phyloP scores from a whole-genome alignment of 1,284 basidiomycete genomes.

The Termitomyces sp. region DNA sequence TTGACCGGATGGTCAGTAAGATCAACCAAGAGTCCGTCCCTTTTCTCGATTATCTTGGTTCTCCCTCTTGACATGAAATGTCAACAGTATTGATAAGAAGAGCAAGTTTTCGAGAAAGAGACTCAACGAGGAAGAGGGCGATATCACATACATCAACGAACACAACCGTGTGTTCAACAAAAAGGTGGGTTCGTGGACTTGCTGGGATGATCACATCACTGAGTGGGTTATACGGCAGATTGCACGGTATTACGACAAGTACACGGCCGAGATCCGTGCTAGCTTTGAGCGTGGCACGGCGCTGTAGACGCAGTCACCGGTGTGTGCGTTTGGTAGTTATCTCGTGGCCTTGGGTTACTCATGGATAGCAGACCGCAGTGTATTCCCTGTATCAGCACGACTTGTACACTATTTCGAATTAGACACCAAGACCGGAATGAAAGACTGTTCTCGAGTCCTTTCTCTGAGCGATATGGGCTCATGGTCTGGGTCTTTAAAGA shows the following conservation, averaged over 20 bases:
- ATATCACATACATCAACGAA: slow-evolving; percentile 99
- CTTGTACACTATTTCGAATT: neutral
- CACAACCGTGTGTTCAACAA: slow-evolving; percentile 99
- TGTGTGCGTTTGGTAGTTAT: neutral
- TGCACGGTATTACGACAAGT: slow-evolving; percentile 95
- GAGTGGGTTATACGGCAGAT: slow-evolving; percentile 48
- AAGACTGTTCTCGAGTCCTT: neutral
- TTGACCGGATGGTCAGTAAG: slow-evolving; percentile 88
- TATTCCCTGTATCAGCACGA: neutral
- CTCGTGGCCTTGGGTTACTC: neutral
- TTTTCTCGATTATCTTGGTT: slow-evolving; percentile 2
- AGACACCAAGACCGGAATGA: neutral
- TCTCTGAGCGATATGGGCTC: neutral
- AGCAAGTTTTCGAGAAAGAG: slow-evolving; percentile 85
- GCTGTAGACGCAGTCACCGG: slow-evolving; percentile 40
- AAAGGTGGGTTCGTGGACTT: slow-evolving; percentile 55
- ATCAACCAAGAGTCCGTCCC: slow-evolving; percentile 86
- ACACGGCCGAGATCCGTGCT: slow-evolving; percentile 90
- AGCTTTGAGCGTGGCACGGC: slow-evolving; percentile 96
- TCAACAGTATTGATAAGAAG: slow-evolving; percentile 75
- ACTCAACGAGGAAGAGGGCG: slow-evolving; percentile 86
- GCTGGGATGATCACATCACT: slow-evolving; percentile 3
- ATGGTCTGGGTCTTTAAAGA: neutral
- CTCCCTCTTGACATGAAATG: slow-evolving; percentile 5
- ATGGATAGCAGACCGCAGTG: neutral